A percentile compares a stretch with the other conserved stretches of the same genome.
Conservation (phyloP, 352 stramenopile species). For the Albugo candida region DNA sequence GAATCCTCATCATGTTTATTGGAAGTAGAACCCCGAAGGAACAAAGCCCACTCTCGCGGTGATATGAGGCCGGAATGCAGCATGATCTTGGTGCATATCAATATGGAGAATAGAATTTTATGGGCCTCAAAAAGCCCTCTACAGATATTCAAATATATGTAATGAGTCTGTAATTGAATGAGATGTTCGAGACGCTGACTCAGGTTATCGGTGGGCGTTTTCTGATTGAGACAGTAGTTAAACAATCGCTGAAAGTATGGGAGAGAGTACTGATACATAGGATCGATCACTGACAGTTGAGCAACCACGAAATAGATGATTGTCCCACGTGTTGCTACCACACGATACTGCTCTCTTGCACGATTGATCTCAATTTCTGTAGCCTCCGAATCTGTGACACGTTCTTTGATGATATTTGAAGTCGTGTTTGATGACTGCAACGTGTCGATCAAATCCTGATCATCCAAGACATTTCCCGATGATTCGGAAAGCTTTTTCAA, state of each 20-base stretch:
- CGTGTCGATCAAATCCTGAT: conserved; percentile 79
- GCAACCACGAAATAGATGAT: conserved; percentile 93
- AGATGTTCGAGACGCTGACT: conserved; percentile 48
- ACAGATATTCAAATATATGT: conserved; percentile 91
- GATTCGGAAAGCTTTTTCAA: conserved; percentile 83
- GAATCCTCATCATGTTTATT: conserved; percentile 6
- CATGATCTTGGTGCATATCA: conserved; percentile 91
- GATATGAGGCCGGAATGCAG: conserved; percentile 55
- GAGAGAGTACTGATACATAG: conserved; percentile 93
- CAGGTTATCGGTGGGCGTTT: conserved; percentile 30
- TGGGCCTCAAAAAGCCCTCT: conserved; percentile 86
- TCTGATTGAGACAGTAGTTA: conserved; percentile 80
- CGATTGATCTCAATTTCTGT: conserved; percentile 84
- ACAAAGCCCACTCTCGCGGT: conserved; percentile 72
- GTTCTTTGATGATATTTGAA: conserved; percentile 75
- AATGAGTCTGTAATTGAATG: conserved; percentile 77
- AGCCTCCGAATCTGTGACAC: conserved; percentile 77
- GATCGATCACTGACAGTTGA: conserved; percentile 81
- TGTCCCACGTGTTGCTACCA: conserved; percentile 76
- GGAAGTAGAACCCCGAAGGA: conserved; percentile 40
- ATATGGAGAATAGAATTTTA: conserved; percentile 87
- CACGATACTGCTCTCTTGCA: conserved; percentile 78
- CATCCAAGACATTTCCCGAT: conserved; percentile 83
- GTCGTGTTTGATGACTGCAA: conserved; percentile 74
- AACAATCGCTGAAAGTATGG: conserved; percentile 86